A percentile compares a stretch with the other conserved stretches of the same genome.
phyloP scores from a whole-genome alignment of 768 basidiomycete species.

The Strobilomyces confusus region DNA sequence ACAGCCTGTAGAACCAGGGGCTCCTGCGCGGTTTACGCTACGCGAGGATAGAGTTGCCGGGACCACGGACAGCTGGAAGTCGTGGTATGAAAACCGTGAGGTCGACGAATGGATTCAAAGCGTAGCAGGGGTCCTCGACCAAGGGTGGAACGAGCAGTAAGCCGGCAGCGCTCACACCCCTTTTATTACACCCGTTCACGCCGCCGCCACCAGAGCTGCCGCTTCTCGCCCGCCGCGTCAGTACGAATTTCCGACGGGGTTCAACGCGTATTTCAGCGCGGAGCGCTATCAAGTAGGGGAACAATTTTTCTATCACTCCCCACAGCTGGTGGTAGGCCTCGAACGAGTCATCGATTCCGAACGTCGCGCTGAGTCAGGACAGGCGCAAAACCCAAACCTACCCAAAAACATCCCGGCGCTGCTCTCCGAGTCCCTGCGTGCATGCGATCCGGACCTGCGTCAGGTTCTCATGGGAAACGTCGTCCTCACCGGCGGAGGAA shows the following conservation, averaged over 20 bases:
- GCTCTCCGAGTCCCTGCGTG: conserved; percentile 71
- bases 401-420: conserved; percentile 76
- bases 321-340: conserved; percentile 45
- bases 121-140: conserved; percentile 79
- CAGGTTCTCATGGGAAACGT: conserved; percentile 89
- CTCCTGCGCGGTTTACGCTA: conserved; percentile 60
- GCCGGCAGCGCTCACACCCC: conserved; percentile 19
- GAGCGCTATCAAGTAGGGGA: conserved; percentile 87
- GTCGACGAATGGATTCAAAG: conserved; percentile 94
- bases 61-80: conserved; percentile 78
- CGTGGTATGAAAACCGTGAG: conserved; percentile 76
- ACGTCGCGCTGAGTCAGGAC: conserved; percentile 7
- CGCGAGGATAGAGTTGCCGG: conserved; percentile 69
- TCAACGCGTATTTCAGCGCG: conserved; percentile 73
- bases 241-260: conserved; percentile 97
- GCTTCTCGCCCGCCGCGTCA: conserved; percentile 53
- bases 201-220: conserved; percentile 44
- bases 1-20: conserved; percentile 72
- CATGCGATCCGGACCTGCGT: conserved; percentile 89
- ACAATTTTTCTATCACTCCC: conserved; percentile 78
- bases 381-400: conserved; percentile 58
- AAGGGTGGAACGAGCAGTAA: conserved; percentile 87
- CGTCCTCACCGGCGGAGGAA: conserved; percentile 94
- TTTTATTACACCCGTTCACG: not conserved
- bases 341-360: not conserved